These are phyloP conservation scores for Aspergillus candidus DNA, from an alignment of 2,329 filamentous ascomycete genomes.

Conservation along the genomic window DNA sequence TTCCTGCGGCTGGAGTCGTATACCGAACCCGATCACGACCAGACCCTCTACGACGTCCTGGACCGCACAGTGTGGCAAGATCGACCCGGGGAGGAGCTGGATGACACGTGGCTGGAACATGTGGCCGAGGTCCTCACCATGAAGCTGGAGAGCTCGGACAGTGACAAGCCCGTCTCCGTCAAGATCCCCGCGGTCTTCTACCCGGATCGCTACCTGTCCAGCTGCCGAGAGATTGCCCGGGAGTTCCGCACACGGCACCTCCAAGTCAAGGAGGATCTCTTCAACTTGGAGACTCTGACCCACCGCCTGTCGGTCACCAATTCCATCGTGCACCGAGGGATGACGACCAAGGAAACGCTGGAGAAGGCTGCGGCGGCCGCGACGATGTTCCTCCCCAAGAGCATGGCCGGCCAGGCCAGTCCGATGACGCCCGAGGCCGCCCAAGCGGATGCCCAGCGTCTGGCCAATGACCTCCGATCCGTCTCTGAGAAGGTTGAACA, in stretches of 20 bases:
- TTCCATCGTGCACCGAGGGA: slow-evolving; percentile 10
- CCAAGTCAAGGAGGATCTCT: slow-evolving; percentile 28
- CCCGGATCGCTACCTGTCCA: slow-evolving; percentile 54
- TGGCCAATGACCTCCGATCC: slow-evolving; percentile 30
- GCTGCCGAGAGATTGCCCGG: slow-evolving; percentile 43
- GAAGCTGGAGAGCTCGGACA: slow-evolving; percentile 32
- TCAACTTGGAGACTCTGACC: slow-evolving; percentile 27
- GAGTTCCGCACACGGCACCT: slow-evolving; percentile 41
- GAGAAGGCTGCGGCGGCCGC: slow-evolving; percentile 32
- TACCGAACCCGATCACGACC: slow-evolving; percentile 33
- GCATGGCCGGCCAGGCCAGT: slow-evolving; percentile 8
- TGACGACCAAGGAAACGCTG: slow-evolving; percentile 27
- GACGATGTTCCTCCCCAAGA: slow-evolving; percentile 21
- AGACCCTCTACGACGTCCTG: slow-evolving; percentile 50
- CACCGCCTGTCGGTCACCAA: slow-evolving; percentile 24
- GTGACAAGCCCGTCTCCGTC: slow-evolving; percentile 38
- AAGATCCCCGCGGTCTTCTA: slow-evolving; percentile 51
- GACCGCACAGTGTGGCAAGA: slow-evolving; percentile 48
- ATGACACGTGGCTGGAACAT: slow-evolving; percentile 44
- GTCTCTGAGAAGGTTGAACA: slow-evolving; percentile 35
- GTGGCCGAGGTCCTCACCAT: slow-evolving; percentile 53
- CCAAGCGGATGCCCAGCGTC: slow-evolving; percentile 19
- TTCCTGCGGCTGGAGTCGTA: slow-evolving; percentile 36
- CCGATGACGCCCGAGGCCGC: slow-evolving; percentile 14
- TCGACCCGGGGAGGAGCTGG: slow-evolving; percentile 31